These are phyloP conservation scores for Sporobolomyces pararoseus DNA, from an alignment of 768 basidiomycete species.

Conservation along the genomic window DNA sequence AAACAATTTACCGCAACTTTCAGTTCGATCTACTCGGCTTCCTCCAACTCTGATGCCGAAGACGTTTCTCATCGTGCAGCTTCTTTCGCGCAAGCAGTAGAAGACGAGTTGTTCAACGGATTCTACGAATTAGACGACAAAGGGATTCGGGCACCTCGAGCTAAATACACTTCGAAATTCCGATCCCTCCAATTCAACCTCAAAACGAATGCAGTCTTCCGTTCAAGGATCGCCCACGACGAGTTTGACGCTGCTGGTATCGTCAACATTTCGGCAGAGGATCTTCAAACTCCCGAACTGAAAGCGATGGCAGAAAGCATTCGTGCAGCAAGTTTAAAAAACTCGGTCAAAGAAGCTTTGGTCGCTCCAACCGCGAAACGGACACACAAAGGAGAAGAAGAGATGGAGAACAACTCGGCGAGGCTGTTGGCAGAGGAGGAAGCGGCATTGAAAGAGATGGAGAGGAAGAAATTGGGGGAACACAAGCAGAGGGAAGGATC, in stretches of 20 bases:
- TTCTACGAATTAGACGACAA: slow-evolving; percentile 72
- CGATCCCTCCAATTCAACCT: slow-evolving; percentile 85
- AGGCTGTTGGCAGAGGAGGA: slow-evolving; percentile 16
- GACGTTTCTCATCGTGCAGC: slow-evolving; percentile 20
- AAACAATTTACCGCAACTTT: slow-evolving; percentile 39
- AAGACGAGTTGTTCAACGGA: slow-evolving; percentile 68
- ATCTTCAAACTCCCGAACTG: slow-evolving; percentile 80
- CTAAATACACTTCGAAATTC: slow-evolving; percentile 64
- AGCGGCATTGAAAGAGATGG: slow-evolving; percentile 16
- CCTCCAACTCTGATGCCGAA: slow-evolving; percentile 1
- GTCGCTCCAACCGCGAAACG: slow-evolving; percentile 63
- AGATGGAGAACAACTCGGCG: slow-evolving; percentile 63
- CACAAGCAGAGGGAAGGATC: not conserved
- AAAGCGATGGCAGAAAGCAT: slow-evolving; percentile 76
- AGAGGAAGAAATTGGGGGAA: slow-evolving; percentile 6
- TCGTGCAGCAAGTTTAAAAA: slow-evolving; percentile 74
- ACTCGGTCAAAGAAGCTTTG: slow-evolving; percentile 68
- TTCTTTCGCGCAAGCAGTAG: slow-evolving; percentile 60
- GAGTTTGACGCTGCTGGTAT: slow-evolving; percentile 68
- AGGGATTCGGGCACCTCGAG: slow-evolving; percentile 50
- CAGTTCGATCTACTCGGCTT: slow-evolving; percentile 38
- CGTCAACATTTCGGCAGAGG: slow-evolving; percentile 79
- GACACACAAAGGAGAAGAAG: slow-evolving; percentile 87
- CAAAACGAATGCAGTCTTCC: slow-evolving; percentile 72
- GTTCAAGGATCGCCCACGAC: slow-evolving; percentile 68